phyloP scores from a whole-genome alignment of 2,329 filamentous ascomycete genomes.

The Nemania serpens region DNA sequence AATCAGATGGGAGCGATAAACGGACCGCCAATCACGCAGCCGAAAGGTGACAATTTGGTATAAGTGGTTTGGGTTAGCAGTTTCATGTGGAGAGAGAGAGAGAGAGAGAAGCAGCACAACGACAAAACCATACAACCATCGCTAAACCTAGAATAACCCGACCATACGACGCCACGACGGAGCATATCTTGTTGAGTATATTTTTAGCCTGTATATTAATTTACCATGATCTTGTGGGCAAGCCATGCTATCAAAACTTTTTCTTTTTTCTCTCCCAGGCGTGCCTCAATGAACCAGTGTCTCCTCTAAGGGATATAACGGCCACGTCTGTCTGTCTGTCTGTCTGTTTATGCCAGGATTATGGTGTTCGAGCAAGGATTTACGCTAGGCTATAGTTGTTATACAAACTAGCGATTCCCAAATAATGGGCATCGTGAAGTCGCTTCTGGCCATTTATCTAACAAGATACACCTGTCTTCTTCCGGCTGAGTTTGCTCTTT shows the following conservation, averaged over 20 bases:
- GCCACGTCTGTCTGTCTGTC: too few species aligned
- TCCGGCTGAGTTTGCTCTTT: too few species aligned
- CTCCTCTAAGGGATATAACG: too few species aligned
- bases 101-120: background rate
- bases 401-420: too few species aligned
- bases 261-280: too few species aligned
- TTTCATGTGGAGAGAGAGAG: background rate
- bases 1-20: constrained; percentile 4
- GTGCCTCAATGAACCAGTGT: too few species aligned
- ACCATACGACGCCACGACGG: constrained; percentile 28
- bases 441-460: too few species aligned
- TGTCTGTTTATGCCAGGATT: too few species aligned
- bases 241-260: background rate
- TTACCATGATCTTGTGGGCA: constrained; percentile 2
- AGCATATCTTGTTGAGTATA: constrained; percentile 29
- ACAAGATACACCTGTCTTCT: too few species aligned
- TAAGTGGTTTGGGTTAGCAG: background rate
- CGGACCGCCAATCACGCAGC: background rate
- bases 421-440: too few species aligned
- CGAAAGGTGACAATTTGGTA: constrained; percentile 9
- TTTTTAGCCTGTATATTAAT: constrained; percentile 28
- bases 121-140: constrained; percentile 1
- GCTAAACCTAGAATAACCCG: constrained; percentile 15
- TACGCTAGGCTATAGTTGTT: too few species aligned
- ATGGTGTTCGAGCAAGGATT: too few species aligned